phyloP scores from a whole-genome alignment of 805 yeast species.

The Candida dajiaensis region DNA sequence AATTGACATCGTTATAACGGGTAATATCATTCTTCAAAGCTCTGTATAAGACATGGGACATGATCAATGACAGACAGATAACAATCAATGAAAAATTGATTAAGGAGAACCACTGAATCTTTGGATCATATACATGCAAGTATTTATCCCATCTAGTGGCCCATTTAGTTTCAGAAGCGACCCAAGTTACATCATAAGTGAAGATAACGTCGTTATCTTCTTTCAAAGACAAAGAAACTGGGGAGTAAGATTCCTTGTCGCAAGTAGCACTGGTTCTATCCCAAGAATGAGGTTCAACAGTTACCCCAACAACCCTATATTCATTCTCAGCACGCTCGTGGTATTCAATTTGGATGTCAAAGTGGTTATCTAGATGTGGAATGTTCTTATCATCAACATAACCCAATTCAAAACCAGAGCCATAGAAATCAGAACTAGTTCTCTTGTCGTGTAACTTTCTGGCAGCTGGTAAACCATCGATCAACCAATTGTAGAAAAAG shows the following conservation, averaged over 20 bases:
- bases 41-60: constrained; percentile 70
- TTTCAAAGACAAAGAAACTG: constrained; percentile 44
- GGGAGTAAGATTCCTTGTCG: constrained; percentile 26
- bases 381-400: constrained; percentile 47
- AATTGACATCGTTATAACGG: constrained; percentile 81
- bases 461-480: constrained; percentile 95
- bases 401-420: constrained; percentile 80
- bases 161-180: constrained; percentile 73
- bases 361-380: constrained; percentile 76
- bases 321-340: constrained; percentile 64
- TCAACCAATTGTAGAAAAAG: constrained; percentile 84
- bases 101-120: constrained; percentile 93
- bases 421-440: constrained; percentile 59
- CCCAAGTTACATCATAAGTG: constrained; percentile 80
- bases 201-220: constrained; percentile 56
- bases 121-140: constrained; percentile 84
- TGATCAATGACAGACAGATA: constrained; percentile 64
- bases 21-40: constrained; percentile 82
- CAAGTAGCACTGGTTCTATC: constrained; percentile 33
- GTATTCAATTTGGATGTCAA: constrained; percentile 71
- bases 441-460: constrained; percentile 48
- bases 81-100: constrained; percentile 83
- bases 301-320: constrained; percentile 87
- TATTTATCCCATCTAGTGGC: constrained; percentile 99
- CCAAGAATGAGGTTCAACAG: constrained; percentile 65